Conservation (phyloP, 768 basidiomycete species). For the Pleurotus citrinopileatus region DNA sequence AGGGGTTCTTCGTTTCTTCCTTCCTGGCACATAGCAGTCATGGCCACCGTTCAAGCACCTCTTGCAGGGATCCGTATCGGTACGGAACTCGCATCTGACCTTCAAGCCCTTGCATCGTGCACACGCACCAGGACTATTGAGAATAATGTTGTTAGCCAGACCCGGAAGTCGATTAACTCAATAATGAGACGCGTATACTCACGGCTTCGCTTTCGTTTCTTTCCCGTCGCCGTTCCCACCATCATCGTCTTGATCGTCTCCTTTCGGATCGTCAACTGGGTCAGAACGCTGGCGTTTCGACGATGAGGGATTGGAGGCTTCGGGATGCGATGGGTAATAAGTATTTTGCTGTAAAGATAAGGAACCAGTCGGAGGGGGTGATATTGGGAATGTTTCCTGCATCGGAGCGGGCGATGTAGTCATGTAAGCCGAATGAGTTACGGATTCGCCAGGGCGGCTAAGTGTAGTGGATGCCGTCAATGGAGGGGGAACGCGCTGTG, state of each 20-base stretch:
- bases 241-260: constrained; percentile 36
- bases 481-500: neutral
- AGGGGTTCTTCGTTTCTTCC: constrained; percentile 75
- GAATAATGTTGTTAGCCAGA: constrained; percentile 10
- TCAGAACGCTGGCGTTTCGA: constrained; percentile 34
- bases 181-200: constrained; percentile 15
- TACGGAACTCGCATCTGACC: constrained; percentile 71
- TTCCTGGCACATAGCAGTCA: constrained; percentile 79
- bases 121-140: constrained; percentile 56
- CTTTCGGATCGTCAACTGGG: constrained; percentile 27
- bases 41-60: constrained; percentile 69
- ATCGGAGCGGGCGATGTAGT: constrained; percentile 25
- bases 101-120: constrained; percentile 64
- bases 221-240: constrained; percentile 29
- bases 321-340: constrained; percentile 17
- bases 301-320: constrained; percentile 19
- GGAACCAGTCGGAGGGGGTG: constrained; percentile 14
- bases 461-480: constrained; percentile 1
- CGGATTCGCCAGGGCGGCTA: constrained; percentile 13
- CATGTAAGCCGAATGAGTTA: constrained; percentile 9
- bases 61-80: constrained; percentile 71
- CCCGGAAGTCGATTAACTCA: constrained; percentile 4
- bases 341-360: constrained; percentile 17
- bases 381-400: constrained; percentile 20
- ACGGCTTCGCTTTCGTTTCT: constrained; percentile 43